Evolutionary conservation across 768 basidiomycete species (phyloP).

Genomic region (Mycena amicta): DNA sequence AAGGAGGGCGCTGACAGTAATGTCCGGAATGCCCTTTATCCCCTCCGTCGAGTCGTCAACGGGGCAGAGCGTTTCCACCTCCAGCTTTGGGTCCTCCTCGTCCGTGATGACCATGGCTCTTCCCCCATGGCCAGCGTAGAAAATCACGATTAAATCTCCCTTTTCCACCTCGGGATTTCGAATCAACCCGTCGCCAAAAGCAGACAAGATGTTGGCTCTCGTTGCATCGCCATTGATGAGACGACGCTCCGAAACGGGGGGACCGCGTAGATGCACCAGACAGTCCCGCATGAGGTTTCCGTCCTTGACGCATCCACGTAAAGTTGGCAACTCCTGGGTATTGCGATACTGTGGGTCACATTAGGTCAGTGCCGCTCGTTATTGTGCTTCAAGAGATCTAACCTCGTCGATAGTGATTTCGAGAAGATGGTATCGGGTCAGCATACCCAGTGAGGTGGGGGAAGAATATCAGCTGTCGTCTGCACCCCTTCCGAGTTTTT

Average conservation of each 20-base stretch:
- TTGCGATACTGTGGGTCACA: not conserved
- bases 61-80: slow-evolving; percentile 8
- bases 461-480: too few relatives aligned
- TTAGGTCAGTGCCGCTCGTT: too few relatives aligned
- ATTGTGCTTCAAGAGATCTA: not conserved
- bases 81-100: not conserved
- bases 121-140: slow-evolving; percentile 7
- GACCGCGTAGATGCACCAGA: not conserved
- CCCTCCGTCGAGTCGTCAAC: not conserved
- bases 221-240: not conserved
- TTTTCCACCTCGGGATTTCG: slow-evolving; percentile 1
- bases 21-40: slow-evolving; percentile 10
- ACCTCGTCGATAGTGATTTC: not conserved
- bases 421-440: not conserved
- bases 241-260: not conserved
- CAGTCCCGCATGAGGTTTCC: not conserved
- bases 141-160: slow-evolving; percentile 4
- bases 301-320: not conserved
- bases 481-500: too few relatives aligned
- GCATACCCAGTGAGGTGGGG: too few relatives aligned
- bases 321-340: not conserved
- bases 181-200: not conserved
- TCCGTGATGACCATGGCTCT: not conserved
- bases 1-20: slow-evolving; percentile 9
- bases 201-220: not conserved